Conservation (phyloP, 345 rosid species). For the rapeseed (Brassica napus) region Da-Ae NC_063447.1:38912501-38913000, state of each 20-base stretch:
- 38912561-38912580: not conserved
- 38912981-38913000: conserved; percentile 34
- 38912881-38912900: not conserved
- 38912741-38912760: conserved; percentile 3
- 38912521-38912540: not conserved
- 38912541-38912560: conserved; percentile 22
- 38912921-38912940: conserved; percentile 27
- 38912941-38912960: not conserved
- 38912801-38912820: not conserved
- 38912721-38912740: conserved; percentile 22
- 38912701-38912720: conserved; percentile 24
- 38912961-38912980: conserved; percentile 27
- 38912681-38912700: conserved; percentile 10
- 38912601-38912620: not conserved
- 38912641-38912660: conserved; percentile 19
- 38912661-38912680: conserved; percentile 24
- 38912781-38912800: conserved; percentile 28
- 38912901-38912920: conserved; percentile 17
- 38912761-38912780: conserved; percentile 33
- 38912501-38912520: conserved; percentile 16
- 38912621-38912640: not conserved
- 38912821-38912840: conserved; percentile 1
- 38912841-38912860: not conserved
- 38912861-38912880: conserved; percentile 9
- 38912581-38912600: not conserved